These are phyloP conservation scores for Populus simonii DNA, from an alignment of 345 rosid genomes.

Conservation along the genomic window DNA sequence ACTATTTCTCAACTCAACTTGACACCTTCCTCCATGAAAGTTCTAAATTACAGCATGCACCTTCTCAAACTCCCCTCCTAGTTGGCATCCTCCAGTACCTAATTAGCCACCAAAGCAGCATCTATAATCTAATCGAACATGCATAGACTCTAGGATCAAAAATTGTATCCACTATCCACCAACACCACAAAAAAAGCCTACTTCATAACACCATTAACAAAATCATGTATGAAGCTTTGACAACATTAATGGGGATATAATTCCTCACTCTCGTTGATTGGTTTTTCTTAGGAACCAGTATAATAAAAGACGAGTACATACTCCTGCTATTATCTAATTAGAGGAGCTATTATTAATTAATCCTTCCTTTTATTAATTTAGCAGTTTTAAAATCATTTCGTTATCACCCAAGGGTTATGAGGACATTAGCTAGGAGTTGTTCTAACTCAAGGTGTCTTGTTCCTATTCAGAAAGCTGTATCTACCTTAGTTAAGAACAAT, in stretches of 20 bases:
- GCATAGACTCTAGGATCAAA: background rate
- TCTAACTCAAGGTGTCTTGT: background rate
- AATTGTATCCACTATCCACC: background rate
- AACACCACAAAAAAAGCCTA: too few species aligned
- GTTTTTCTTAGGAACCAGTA: background rate
- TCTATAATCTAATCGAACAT: background rate
- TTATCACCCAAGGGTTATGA: background rate
- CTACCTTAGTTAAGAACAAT: background rate
- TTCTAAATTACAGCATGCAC: background rate
- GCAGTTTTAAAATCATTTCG: background rate
- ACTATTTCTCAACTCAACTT: background rate
- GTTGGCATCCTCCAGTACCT: too few species aligned
- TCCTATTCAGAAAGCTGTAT: background rate
- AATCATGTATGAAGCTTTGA: background rate
- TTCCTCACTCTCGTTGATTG: background rate
- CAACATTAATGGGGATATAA: background rate
- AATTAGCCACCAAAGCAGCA: background rate
- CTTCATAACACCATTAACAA: too few species aligned
- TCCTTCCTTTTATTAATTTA: background rate
- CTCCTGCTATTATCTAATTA: background rate
- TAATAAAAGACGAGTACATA: background rate
- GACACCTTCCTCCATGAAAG: background rate
- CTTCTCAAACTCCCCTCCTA: background rate
- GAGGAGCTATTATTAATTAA: background rate
- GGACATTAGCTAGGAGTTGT: background rate